Evolutionary conservation across 192 early-diverging fungal genomes (phyloP).

Genomic region (Backusella morwellensis): DNA sequence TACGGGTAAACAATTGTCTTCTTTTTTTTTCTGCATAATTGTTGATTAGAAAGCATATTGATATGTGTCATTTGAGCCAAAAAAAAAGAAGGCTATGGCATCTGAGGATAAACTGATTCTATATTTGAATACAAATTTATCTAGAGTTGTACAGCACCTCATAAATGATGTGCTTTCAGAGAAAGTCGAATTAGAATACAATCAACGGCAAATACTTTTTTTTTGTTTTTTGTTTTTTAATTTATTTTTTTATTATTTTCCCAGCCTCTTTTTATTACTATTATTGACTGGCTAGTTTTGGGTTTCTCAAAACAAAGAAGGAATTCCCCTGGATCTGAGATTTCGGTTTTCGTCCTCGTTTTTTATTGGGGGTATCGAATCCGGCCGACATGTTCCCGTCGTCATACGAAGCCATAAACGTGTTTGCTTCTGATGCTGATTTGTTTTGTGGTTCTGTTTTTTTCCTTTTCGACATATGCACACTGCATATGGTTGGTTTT

Average conservation of each 20-base stretch:
- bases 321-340: conserved; percentile 37
- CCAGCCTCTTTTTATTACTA: background rate
- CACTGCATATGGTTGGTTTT: conserved; percentile 24
- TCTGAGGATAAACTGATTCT: background rate
- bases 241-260: background rate
- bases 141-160: background rate
- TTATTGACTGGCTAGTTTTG: background rate
- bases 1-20: background rate
- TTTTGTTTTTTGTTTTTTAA: background rate
- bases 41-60: background rate
- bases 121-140: background rate
- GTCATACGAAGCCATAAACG: background rate
- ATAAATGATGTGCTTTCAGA: background rate
- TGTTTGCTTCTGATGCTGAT: background rate
- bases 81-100: background rate
- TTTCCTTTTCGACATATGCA: background rate
- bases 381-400: conserved; percentile 6
- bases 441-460: background rate
- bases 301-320: conserved; percentile 24
- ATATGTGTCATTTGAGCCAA: background rate
- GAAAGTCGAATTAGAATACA: background rate
- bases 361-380: conserved; percentile 31
- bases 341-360: conserved; percentile 38
- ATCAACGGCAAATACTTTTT: no score
- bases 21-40: background rate